Conservation (phyloP, 2,329 filamentous ascomycete genomes). For the Ophiosphaerella herpotricha region DNA sequence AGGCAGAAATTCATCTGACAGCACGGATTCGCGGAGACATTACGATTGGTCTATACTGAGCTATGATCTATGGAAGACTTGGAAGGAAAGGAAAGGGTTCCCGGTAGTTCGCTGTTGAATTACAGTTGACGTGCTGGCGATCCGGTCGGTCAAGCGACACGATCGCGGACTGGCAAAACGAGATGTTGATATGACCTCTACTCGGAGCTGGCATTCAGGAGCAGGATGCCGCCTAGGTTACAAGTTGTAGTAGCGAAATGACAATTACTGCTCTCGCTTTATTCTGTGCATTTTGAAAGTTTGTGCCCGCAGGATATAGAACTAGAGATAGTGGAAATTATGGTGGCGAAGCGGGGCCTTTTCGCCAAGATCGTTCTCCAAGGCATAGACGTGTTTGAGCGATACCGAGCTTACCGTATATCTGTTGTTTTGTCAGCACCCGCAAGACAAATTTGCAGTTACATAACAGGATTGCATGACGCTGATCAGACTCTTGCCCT, state of each 20-base stretch:
- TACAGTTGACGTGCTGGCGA: not conserved
- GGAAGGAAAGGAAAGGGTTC: not conserved
- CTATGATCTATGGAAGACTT: conserved; percentile 3
- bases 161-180: too few relatives aligned
- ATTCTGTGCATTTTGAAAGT: too few relatives aligned
- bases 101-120: not conserved
- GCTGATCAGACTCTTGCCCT: conserved; percentile 58
- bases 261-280: not conserved
- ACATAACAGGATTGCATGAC: not conserved
- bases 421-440: not conserved
- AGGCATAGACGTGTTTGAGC: not conserved
- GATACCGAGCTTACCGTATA: conserved; percentile 1
- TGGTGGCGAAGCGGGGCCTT: not conserved
- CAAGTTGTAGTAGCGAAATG: not conserved
- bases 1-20: conserved; percentile 66
- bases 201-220: not conserved
- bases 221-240: not conserved
- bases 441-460: not conserved
- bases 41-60: conserved; percentile 61
- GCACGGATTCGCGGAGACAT: conserved; percentile 66
- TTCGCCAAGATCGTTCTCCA: not conserved
- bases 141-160: not conserved
- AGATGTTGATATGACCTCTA: too few relatives aligned
- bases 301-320: too few relatives aligned
- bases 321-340: not conserved